Base-by-base conservation (phyloP, 2,329 filamentous ascomycete genomes). In the Sporothrix protearum region DNA sequence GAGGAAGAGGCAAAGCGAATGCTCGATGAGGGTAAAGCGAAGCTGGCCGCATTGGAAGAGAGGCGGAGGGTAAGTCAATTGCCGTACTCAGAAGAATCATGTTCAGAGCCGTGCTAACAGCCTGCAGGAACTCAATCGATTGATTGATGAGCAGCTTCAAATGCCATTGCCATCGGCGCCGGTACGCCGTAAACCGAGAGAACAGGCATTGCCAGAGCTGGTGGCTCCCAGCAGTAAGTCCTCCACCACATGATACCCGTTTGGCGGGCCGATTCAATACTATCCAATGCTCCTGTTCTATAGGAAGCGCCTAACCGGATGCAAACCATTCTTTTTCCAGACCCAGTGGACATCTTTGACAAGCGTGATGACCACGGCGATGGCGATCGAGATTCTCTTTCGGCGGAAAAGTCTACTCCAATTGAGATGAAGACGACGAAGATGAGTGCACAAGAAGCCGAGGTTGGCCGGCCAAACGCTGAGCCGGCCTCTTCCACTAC, bases 141-240 rank as follows among this genome's bases (percentile, higher is more conserved):
- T 79, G 53, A 81, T 84, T 51, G 82, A 83, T 45, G 82, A 83
- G 71, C 78, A 82, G 72, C 75, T 84, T 42, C 77, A 78, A 69
- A 68, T 74, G 25, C 77, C 80, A 2, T 68, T 82, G 51, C 79
- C 80, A 0, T 66, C 77, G 2, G 66, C 76, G 0, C 78, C 78
- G 14, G 76, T 75, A 7, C 69, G 77, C 63, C 75, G 75, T 64
- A 75, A 76, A 61, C 70, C 66, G 25, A 70, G 70, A 51, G 45
- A 39, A 2, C 59, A 57, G 39, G 64, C n/a, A 33, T 33, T 28
- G 12, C 55, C 30, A 22, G 42, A 28, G 39, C 53, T 33, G 71
- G 72, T 57, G 69, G 72, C 53, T 63, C 9, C 45, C 25, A 69
- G 57, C 71, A 70, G 68, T 55, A 39, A 28, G 71, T 70, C 12